Percentiles rank a stretch among this genome's conserved stretches.
These are phyloP conservation scores for Hortaea werneckii DNA, from an alignment of 2,329 filamentous ascomycete species.

Conservation along the genomic window DNA sequence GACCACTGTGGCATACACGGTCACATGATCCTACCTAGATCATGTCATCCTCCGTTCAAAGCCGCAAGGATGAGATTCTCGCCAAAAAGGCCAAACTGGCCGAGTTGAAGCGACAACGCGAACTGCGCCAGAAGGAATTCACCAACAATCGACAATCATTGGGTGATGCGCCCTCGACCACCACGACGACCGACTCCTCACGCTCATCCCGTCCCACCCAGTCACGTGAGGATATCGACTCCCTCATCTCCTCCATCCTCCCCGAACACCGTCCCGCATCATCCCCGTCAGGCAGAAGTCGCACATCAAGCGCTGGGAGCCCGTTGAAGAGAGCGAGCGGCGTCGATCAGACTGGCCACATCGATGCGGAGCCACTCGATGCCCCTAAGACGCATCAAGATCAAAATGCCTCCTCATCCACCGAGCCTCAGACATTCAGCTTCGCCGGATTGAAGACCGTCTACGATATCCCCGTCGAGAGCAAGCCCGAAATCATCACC, in stretches of 20 bases:
- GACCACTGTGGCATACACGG: too few species aligned
- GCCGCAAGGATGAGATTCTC: conserved; percentile 89
- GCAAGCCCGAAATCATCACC: conserved; percentile 66
- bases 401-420: conserved; percentile 21
- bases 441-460: conserved; percentile 65
- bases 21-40: not conserved
- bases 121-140: conserved; percentile 69
- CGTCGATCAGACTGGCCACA: conserved; percentile 12
- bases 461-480: conserved; percentile 64
- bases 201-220: conserved; percentile 47
- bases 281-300: conserved; percentile 11
- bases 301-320: conserved; percentile 18
- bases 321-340: conserved; percentile 17
- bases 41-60: conserved; percentile 37
- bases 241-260: conserved; percentile 73
- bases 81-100: conserved; percentile 96
- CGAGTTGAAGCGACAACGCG: conserved; percentile 86
- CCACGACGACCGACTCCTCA: conserved; percentile 51
- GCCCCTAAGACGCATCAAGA: not conserved
- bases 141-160: conserved; percentile 58
- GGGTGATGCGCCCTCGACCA: conserved; percentile 55
- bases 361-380: not conserved
- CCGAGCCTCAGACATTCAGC: conserved; percentile 58
- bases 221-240: conserved; percentile 69
- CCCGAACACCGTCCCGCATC: conserved; percentile 43